These are phyloP conservation scores for Coemansia sp. DNA, from an alignment of 192 early-diverging fungal genomes.

Conservation along the genomic window DNA sequence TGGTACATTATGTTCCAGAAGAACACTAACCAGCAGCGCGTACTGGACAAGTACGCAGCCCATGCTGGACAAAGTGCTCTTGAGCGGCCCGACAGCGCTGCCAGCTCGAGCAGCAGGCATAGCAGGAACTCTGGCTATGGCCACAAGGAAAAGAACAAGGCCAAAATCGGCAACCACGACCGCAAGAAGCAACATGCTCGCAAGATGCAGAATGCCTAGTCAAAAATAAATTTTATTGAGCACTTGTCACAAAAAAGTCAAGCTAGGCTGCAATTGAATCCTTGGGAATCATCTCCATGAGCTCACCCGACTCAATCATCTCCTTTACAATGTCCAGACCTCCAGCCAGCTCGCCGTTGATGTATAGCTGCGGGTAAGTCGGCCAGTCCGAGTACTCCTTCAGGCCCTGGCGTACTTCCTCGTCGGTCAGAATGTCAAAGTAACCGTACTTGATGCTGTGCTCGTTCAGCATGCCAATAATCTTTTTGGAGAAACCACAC, in stretches of 20 bases:
- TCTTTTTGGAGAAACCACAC: conserved; percentile 87
- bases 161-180: conserved; percentile 70
- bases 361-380: conserved; percentile 92
- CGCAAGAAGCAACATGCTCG: conserved; percentile 71
- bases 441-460: conserved; percentile 59
- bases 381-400: conserved; percentile 94
- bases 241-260: background rate
- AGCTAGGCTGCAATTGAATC: conserved; percentile 6
- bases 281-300: conserved; percentile 61
- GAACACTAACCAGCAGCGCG: conserved; percentile 67
- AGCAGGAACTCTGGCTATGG: conserved; percentile 19
- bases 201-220: conserved; percentile 46
- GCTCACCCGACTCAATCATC: conserved; percentile 77
- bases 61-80: conserved; percentile 53
- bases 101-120: background rate
- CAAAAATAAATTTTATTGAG: background rate
- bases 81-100: conserved; percentile 1
- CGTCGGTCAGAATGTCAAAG: conserved; percentile 92
- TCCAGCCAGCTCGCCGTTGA: conserved; percentile 88
- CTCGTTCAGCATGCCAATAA: conserved; percentile 76
- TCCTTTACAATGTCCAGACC: conserved; percentile 95
- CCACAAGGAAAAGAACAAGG: conserved; percentile 65
- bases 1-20: conserved; percentile 87
- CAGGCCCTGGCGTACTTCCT: conserved; percentile 86
- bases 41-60: conserved; percentile 63